Evolutionary conservation across 202 grass and related monocot genomes (phyloP), one percentile per base, ranked within the genome.

Genomic region (Thinopyrum obtusiflorum): DNA sequence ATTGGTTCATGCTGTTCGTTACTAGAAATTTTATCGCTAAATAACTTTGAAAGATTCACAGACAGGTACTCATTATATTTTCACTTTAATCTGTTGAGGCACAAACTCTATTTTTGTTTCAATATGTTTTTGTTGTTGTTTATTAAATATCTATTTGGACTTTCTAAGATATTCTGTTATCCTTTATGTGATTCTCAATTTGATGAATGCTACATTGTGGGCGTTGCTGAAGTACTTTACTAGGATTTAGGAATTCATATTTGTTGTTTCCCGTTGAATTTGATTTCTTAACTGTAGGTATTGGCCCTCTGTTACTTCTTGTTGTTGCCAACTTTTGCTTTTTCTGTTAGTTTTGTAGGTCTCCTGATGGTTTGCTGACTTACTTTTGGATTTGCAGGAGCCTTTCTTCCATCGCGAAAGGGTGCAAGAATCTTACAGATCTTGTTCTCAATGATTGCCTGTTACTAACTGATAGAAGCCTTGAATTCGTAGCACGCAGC

Each of bases 351-450:
- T 69, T 65, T 81, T 65, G n/a, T 28, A 60, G 68, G 14, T 67
- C 29, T 46, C 12, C 40, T 42, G 61, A 63, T 79, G 20, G 84
- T 84, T 80, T 80, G 21, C 9, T 81, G 62, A 68, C 27, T 76
- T 28, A 26, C 79, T 69, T 86, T 91, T 86, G 29, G 32, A 55
- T 64, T 63, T 88, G 66, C 86, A 95, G 95, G 86, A 92, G 93
- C 75, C 95, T 98, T 92, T 87, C 82, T 86, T 92, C 89, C 13
- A 92, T 98, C 61, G 91, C 91, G 2, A 92, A 44, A 82, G 95
- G 93, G 53, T 98, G 93, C 89, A 98, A 92, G 78, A 93, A 92
- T 79, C 91, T 98, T 51, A 95, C 87, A 80, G 80, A 89, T 83
- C 92, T 98, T 67, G 61, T 77, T 88, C 87, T 95, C 24, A 89